Percentiles rank a stretch among this genome's conserved stretches.
These are phyloP conservation scores for Flaveria bidentis DNA, from an alignment of 129 eudicot genomes.

Conservation along the genomic window DNA sequence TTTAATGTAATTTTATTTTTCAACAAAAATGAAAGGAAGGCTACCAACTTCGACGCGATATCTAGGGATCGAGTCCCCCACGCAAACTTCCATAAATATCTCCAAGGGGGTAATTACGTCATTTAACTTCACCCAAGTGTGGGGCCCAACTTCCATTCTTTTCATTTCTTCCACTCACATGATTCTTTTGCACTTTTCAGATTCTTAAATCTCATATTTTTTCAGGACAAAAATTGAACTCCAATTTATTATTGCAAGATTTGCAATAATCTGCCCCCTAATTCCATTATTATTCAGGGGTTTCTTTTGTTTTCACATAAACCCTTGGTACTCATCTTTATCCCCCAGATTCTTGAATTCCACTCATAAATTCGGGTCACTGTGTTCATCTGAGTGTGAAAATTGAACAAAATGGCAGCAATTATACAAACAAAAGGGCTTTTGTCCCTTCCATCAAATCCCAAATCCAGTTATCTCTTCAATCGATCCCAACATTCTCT, in stretches of 20 bases:
- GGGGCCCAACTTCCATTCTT: constrained; percentile 27
- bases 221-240: not conserved
- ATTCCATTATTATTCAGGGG: constrained; percentile 10
- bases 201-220: constrained; percentile 8
- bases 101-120: constrained; percentile 22
- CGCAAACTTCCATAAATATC: constrained; percentile 35
- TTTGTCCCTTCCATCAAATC: constrained; percentile 77
- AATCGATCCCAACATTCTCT: constrained; percentile 34
- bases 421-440: constrained; percentile 80
- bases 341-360: constrained; percentile 30
- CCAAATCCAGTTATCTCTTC: constrained; percentile 48
- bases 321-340: constrained; percentile 14
- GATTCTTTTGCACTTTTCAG: constrained; percentile 43
- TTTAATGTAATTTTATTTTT: not conserved
- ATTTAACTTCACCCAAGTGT: constrained; percentile 17
- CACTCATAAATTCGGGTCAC: constrained; percentile 18
- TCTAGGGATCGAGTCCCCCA: constrained; percentile 33
- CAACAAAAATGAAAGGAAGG: constrained; percentile 18
- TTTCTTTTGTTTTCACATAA: constrained; percentile 28
- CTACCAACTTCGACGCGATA: constrained; percentile 38
- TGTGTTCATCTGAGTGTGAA: not conserved
- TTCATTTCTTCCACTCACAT: constrained; percentile 27
- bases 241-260: not conserved
- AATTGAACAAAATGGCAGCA: constrained; percentile 60
- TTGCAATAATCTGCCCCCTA: not conserved